Percentiles rank a stretch among this genome's conserved stretches.
Evolutionary conservation across 352 stramenopile genomes (phyloP).

Genomic region (Pythium dissotocum): DNA sequence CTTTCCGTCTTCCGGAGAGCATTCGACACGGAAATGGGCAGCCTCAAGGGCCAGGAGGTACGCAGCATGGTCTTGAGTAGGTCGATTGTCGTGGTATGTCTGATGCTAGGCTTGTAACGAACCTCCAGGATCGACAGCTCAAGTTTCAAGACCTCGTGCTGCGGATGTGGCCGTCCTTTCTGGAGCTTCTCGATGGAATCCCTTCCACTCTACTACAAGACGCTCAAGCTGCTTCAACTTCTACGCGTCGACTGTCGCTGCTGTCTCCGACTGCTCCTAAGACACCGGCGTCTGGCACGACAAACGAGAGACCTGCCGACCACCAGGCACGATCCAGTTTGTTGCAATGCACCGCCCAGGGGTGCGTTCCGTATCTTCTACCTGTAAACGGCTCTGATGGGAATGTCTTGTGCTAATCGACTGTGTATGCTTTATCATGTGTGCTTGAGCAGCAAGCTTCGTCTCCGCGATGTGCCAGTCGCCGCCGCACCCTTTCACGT

Average conservation of each 20-base stretch:
- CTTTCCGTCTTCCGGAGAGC: conserved; percentile 58
- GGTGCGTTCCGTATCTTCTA: conserved; percentile 34
- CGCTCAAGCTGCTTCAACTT: conserved; percentile 6
- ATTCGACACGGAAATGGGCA: conserved; percentile 54
- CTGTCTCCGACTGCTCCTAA: conserved; percentile 10
- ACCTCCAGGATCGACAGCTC: conserved; percentile 46
- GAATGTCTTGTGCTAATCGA: background rate
- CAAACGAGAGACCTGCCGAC: conserved; percentile 14
- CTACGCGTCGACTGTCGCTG: conserved; percentile 27
- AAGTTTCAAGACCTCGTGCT: conserved; percentile 74
- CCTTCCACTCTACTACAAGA: conserved; percentile 40
- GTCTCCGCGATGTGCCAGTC: conserved; percentile 54
- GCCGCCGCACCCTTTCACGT: conserved; percentile 63
- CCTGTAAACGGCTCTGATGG: background rate
- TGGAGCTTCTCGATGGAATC: conserved; percentile 47
- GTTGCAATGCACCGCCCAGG: conserved; percentile 51
- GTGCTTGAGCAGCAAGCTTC: conserved; percentile 43
- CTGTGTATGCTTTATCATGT: background rate
- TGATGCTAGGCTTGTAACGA: background rate
- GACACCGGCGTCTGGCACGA: conserved; percentile 16
- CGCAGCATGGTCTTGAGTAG: too few relatives aligned
- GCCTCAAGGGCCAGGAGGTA: conserved; percentile 50
- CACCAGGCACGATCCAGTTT: conserved; percentile 33
- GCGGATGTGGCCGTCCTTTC: conserved; percentile 77
- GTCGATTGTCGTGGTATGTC: background rate